These are phyloP conservation scores for Vanderwaltozyma verrucispora DNA, from an alignment of 805 yeast species.

Conservation along the genomic window DNA sequence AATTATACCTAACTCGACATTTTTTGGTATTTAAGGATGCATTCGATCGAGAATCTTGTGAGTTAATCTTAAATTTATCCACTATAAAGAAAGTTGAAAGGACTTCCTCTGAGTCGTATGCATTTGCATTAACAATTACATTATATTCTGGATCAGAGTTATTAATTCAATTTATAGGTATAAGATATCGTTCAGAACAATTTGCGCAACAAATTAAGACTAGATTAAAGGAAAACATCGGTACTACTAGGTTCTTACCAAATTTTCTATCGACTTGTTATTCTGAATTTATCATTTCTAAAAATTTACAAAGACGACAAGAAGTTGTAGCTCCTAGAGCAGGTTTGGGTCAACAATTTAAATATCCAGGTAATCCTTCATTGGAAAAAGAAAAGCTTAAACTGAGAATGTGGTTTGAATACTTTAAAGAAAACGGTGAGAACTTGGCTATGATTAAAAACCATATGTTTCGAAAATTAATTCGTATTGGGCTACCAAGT, in stretches of 20 bases:
- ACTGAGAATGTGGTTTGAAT: constrained; percentile 89
- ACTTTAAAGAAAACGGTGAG: constrained; percentile 73
- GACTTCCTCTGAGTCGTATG: constrained; percentile 62
- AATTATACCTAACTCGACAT: constrained; percentile 61
- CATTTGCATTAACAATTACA: constrained; percentile 65
- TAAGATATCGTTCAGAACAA: constrained; percentile 66
- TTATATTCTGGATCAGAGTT: constrained; percentile 57
- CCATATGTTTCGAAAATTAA: constrained; percentile 67
- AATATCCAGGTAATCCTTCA: constrained; percentile 83
- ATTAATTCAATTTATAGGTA: constrained; percentile 65
- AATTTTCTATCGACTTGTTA: constrained; percentile 64
- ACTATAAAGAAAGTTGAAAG: constrained; percentile 80
- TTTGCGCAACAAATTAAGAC: constrained; percentile 63
- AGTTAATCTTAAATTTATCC: constrained; percentile 61
- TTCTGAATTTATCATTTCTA: constrained; percentile 73
- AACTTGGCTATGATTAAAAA: constrained; percentile 67
- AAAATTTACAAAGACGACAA: constrained; percentile 27
- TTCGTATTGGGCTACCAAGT: constrained; percentile 91
- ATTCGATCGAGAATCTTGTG: constrained; percentile 57
- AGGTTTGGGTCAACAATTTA: constrained; percentile 77
- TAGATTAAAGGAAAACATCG: constrained; percentile 50
- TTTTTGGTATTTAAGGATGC: constrained; percentile 66
- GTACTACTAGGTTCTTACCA: constrained; percentile 49
- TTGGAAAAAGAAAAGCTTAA: constrained; percentile 72
- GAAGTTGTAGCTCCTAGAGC: constrained; percentile 55